Evolutionary conservation across 495 filamentous ascomycete species (phyloP), one percentile per base, ranked within the genome.

Genomic region (Immersiella caudata): DNA sequence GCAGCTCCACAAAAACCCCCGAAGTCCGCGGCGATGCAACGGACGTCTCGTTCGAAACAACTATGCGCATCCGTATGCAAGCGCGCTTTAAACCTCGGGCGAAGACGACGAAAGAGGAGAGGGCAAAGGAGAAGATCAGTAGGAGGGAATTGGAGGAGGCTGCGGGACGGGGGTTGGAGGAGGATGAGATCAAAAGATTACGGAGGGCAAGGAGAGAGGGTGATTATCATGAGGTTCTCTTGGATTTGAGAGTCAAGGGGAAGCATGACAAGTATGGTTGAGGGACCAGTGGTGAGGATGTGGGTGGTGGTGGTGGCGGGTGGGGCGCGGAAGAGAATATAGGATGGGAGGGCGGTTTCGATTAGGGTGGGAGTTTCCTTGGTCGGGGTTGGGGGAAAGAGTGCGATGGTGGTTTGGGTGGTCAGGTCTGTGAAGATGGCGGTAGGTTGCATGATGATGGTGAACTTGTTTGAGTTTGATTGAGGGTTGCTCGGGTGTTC

Each of bases 241-340:
- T 99, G 64, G 89, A 97, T 83, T 83, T 98, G 29, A 93, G 92
- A 77, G 92, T 97, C 12, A 97, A 95, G 79, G 91, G 88, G 64
- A 97, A 97, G 80, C 95, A 99, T 82, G 95, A 99, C 80, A 99
- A 99, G 77, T 99, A 84, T 68, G 79, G 81, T 55, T 86, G 60
- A 70, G 59, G 51, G 35, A 5, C 14, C 29, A 35, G 25, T 60
- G 25, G n/a, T 62, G 18, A 14, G 18, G 20, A 49, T 22, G 33
- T 62, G 35, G 59, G 22, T 59, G 56, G 56, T 33, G 16, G 40
- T 46, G 33, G 12, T 5, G 33, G 33, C 12, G 2, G 40, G 40
- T 14, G 9, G 40, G 40, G 16, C 2, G 40, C 40, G 16, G 26
- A 16, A 20, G 9, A 27, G 26, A 6, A 29, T 46, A 14, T 18